phyloP scores from a whole-genome alignment of 345 rosid species.

The Acer yangbiense region DNA sequence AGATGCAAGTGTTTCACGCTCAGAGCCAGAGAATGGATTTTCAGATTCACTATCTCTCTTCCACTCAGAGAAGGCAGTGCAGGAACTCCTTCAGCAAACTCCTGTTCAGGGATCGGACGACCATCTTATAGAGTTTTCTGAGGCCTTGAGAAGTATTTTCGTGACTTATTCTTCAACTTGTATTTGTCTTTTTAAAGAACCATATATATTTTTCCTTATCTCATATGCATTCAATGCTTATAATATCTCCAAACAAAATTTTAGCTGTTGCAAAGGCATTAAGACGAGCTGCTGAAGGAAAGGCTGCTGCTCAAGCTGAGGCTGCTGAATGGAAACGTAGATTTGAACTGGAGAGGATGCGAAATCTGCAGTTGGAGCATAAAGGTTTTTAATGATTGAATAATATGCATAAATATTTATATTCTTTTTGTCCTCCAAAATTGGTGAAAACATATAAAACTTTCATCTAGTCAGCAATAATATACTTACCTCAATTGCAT shows the following conservation, averaged over 20 bases:
- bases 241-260: constrained; percentile 13
- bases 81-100: constrained; percentile 80
- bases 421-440: neutral
- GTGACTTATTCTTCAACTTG: constrained; percentile 6
- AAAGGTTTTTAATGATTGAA: constrained; percentile 57
- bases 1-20: constrained; percentile 43
- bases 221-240: constrained; percentile 18
- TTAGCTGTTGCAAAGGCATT: constrained; percentile 98
- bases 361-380: constrained; percentile 46
- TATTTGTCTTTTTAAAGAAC: constrained; percentile 17
- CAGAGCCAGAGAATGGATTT: constrained; percentile 54
- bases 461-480: too few species aligned
- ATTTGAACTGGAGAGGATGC: constrained; percentile 79
- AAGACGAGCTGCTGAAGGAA: constrained; percentile 94
- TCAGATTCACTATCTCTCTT: constrained; percentile 45
- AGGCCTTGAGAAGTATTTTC: constrained; percentile 88
- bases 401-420: constrained; percentile 5
- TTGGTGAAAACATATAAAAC: neutral
- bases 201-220: neutral
- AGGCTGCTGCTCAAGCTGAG: constrained; percentile 96
- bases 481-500: neutral
- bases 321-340: constrained; percentile 98
- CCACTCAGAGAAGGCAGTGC: constrained; percentile 88
- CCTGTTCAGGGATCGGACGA: constrained; percentile 77
- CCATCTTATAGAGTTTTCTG: constrained; percentile 93